Evolutionary conservation across 2,329 filamentous ascomycete species (phyloP), one percentile per base, ranked within the genome.

Genomic region (Penicillium italicum): DNA sequence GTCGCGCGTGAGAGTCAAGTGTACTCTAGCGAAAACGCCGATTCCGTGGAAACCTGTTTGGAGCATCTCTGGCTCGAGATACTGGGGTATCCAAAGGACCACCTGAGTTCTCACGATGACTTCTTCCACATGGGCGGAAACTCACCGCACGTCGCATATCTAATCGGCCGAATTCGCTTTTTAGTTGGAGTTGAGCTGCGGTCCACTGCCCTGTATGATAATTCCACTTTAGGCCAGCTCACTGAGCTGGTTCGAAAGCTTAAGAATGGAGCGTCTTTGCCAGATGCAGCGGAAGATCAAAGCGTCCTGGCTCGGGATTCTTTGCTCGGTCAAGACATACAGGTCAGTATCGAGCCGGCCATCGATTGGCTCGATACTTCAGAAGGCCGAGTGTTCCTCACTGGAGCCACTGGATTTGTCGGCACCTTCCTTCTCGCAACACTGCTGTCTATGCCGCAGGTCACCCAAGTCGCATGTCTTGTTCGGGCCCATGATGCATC

Each of bases 381-480:
- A 20, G 57, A 57, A 34, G 57, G 57, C 9, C 18, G 31, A 5
- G 20, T 60, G 1, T 50, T 59, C n/a, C 11, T 59, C 1, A 57
- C 54, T 3, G 57, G 54, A 3, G 57, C 50, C 2, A 57, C 57
- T 7, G 57, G 57, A 1, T 59, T 59, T 16, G 30, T 57, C 3
- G 54, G 53, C 14, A 41, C 57, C 5, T 57, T 55, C 8, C 6
- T 55, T 5, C 38, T 59, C 8, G 31, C 26, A 4, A 14, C 20
- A 22, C 28, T 59, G 1, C 36, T 57, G 1, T 5, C 16, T 3
- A n/a, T 52, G 22, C 47, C 50, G 1, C 2, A 31, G n/a, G 42
- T 45, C n/a, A 20, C 16, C 11, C 16, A 33, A 31, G 28, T 45
- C 6, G 28, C 26, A 20, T 45, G 42, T 22, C 42, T 45, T n/a